Conservation (phyloP, 768 basidiomycete genomes). For the Mycena galericulata region DNA sequence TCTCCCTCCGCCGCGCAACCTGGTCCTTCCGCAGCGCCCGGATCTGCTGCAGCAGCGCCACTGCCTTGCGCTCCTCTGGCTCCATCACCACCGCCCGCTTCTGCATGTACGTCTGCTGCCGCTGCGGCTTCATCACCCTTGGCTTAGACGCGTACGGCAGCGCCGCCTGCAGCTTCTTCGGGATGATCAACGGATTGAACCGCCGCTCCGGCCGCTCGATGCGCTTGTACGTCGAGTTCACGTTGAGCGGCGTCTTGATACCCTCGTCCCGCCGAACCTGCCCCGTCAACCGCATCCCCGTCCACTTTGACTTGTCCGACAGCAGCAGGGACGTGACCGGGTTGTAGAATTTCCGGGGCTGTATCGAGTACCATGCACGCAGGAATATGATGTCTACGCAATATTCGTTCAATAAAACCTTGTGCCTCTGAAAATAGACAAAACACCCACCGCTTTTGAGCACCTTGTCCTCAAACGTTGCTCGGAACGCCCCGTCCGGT, state of each 20-base stretch:
- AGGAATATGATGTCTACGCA: constrained; percentile 90
- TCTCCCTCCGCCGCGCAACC: constrained; percentile 79
- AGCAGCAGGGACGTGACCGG: constrained; percentile 93
- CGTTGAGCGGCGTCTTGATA: constrained; percentile 80
- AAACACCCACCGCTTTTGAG: constrained; percentile 87
- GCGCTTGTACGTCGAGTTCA: constrained; percentile 90
- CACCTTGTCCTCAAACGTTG: constrained; percentile 98
- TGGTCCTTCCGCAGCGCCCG: constrained; percentile 93
- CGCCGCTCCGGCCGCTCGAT: constrained; percentile 84
- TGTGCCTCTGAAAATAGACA: constrained; percentile 3
- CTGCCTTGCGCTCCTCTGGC: constrained; percentile 93
- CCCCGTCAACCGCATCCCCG: constrained; percentile 96
- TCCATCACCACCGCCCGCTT: constrained; percentile 96
- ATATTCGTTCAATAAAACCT: constrained; percentile 6
- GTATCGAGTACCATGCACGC: constrained; percentile 95
- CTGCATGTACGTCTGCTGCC: constrained; percentile 86
- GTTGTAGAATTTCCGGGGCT: constrained; percentile 96
- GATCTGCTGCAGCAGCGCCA: constrained; percentile 94
- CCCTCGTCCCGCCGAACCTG: constrained; percentile 90
- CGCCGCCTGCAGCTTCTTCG: constrained; percentile 89
- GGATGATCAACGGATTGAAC: constrained; percentile 91
- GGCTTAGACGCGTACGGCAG: constrained; percentile 96
- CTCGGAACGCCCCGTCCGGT: constrained; percentile 95
- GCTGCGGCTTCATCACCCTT: constrained; percentile 81
- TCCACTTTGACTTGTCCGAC: constrained; percentile 85